These are phyloP conservation scores for Schizopora paradoxa DNA, from an alignment of 1,284 basidiomycete species.

Conservation along the genomic window DNA sequence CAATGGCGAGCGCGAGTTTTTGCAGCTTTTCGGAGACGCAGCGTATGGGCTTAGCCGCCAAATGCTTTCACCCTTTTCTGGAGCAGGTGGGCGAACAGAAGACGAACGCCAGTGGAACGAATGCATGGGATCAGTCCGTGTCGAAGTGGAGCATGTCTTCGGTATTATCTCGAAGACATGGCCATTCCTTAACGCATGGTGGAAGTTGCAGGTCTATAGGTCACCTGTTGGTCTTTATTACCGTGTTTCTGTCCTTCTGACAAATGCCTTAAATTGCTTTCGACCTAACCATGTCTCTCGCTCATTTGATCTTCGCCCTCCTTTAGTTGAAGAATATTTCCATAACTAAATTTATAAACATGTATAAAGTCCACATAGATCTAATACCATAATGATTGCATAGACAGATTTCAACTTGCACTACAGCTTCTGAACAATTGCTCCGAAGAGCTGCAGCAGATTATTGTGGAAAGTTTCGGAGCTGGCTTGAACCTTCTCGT, in stretches of 20 bases:
- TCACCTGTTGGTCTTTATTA: conserved; percentile 12
- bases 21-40: conserved; percentile 11
- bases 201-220: conserved; percentile 9
- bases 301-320: conserved; percentile 6
- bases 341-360: background rate
- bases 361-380: too few relatives aligned
- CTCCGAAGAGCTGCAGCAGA: too few relatives aligned
- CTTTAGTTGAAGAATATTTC: conserved; percentile 9
- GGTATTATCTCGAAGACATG: background rate
- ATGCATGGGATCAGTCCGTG: conserved; percentile 9
- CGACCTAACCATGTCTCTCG: conserved; percentile 3
- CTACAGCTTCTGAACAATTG: too few relatives aligned
- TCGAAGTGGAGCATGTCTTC: conserved; percentile 11
- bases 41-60: conserved; percentile 7
- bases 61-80: conserved; percentile 8
- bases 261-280: conserved; percentile 7
- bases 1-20: background rate
- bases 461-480: too few relatives aligned
- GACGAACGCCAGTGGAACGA: conserved; percentile 2
- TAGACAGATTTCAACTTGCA: too few relatives aligned
- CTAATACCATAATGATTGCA: too few relatives aligned
- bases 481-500: too few relatives aligned
- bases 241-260: background rate
- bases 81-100: background rate
- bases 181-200: conserved; percentile 5